phyloP scores from a whole-genome alignment of 2,329 filamentous ascomycete genomes.

The Pseudogymnoascus sp. region DNA sequence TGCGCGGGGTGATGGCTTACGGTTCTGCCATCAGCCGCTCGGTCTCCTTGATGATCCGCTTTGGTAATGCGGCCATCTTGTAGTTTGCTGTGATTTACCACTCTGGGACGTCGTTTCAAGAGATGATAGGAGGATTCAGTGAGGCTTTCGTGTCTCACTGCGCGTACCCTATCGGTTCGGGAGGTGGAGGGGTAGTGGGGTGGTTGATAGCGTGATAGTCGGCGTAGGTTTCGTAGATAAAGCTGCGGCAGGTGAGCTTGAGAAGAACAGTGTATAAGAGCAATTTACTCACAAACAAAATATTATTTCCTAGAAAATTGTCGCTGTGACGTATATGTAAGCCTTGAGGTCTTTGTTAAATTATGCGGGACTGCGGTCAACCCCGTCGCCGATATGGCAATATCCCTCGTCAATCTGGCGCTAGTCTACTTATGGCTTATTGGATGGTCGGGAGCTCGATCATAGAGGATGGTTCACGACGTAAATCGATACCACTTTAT shows the following conservation, averaged over 20 bases:
- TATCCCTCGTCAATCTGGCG: constrained; percentile 4
- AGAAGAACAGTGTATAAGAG: neutral
- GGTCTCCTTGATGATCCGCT: constrained; percentile 97
- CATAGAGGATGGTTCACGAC: neutral
- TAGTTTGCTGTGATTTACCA: neutral
- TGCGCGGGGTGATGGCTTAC: constrained; percentile 44
- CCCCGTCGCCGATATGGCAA: constrained; percentile 1
- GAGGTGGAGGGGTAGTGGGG: constrained; percentile 3
- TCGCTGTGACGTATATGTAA: constrained; percentile 8
- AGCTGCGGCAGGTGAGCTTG: neutral
- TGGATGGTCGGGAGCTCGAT: neutral
- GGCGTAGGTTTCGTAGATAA: neutral
- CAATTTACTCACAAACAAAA: neutral
- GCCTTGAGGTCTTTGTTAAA: constrained; percentile 6
- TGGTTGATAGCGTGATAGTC: neutral
- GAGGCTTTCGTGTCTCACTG: constrained; percentile 6
- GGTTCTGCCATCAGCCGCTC: constrained; percentile 95
- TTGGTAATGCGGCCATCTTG: constrained; percentile 60
- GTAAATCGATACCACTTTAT: neutral
- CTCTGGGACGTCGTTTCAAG: neutral
- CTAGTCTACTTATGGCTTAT: constrained; percentile 5
- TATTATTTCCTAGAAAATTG: neutral
- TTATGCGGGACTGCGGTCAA: constrained; percentile 3
- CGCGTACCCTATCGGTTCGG: neutral
- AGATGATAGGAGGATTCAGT: neutral